Evolutionary conservation across 805 yeast species (phyloP).

Genomic region (Yarrowia sp.): DNA sequence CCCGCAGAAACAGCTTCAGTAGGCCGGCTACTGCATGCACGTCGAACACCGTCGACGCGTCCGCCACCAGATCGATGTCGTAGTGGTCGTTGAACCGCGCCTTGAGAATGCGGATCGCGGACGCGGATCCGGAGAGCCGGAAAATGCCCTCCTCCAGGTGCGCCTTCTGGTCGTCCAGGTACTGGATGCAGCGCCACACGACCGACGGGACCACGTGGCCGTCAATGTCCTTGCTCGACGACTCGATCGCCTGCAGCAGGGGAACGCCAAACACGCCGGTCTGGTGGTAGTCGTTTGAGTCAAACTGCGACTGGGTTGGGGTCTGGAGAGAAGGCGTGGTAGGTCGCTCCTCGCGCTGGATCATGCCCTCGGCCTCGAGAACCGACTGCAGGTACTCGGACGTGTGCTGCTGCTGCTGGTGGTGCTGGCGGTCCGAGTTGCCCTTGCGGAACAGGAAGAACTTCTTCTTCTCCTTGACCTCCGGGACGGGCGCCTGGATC

Average conservation of each 20-base stretch:
- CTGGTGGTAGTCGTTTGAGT: not conserved
- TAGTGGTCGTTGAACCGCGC: constrained; percentile 62
- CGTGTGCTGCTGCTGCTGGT: not conserved
- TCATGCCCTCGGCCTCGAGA: constrained; percentile 16
- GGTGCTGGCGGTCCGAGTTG: constrained; percentile 11
- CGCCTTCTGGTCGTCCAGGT: constrained; percentile 63
- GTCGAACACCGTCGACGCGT: constrained; percentile 45
- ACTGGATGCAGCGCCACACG: constrained; percentile 70
- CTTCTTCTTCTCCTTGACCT: constrained; percentile 22
- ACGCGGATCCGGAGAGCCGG: constrained; percentile 83
- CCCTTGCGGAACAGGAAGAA: constrained; percentile 23
- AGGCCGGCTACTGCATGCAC: constrained; percentile 86
- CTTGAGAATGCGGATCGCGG: constrained; percentile 66
- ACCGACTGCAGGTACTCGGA: constrained; percentile 20
- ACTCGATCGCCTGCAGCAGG: constrained; percentile 49
- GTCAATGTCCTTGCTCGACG: constrained; percentile 51
- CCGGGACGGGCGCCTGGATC: not conserved
- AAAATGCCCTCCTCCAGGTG: constrained; percentile 88
- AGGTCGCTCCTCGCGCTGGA: constrained; percentile 9
- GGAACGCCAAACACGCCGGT: constrained; percentile 61
- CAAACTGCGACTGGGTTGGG: constrained; percentile 11
- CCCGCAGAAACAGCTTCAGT: constrained; percentile 76
- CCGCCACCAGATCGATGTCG: constrained; percentile 62
- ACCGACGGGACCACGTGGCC: constrained; percentile 65
- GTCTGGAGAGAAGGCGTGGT: not conserved